These are phyloP conservation scores for Xylaria sp. DNA, from an alignment of 2,329 filamentous ascomycete genomes.

Conservation along the genomic window DNA sequence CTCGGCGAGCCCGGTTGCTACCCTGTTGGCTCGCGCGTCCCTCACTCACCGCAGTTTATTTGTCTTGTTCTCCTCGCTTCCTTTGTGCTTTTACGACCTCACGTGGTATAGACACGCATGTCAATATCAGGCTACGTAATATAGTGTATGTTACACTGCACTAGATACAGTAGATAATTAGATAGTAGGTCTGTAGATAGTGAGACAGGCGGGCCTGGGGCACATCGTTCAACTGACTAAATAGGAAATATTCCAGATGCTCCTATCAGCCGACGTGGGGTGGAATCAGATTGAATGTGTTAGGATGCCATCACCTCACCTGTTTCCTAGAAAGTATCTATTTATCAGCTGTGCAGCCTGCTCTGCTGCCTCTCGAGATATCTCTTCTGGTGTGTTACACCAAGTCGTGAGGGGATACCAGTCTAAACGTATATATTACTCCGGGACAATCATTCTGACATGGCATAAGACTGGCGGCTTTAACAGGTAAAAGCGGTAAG, in stretches of 20 bases:
- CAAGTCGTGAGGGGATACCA: not conserved
- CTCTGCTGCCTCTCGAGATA: not conserved
- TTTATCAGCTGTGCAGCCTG: not conserved
- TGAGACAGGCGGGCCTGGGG: not conserved
- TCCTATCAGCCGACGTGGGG: conserved; percentile 11
- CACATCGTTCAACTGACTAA: not conserved
- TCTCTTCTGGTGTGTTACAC: not conserved
- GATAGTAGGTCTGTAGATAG: too few species aligned
- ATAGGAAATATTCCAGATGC: conserved; percentile 2
- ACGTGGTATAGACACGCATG: not conserved
- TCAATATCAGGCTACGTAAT: not conserved
- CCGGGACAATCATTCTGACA: not conserved
- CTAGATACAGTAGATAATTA: not conserved
- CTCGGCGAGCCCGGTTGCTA: conserved; percentile 34
- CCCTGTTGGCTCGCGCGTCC: not conserved
- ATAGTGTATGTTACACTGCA: not conserved
- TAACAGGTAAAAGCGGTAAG: conserved; percentile 11
- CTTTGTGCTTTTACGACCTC: conserved; percentile 17
- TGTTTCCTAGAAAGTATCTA: not conserved
- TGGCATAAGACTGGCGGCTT: not conserved
- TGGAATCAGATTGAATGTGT: not conserved
- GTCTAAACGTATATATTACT: not conserved
- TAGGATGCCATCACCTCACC: not conserved
- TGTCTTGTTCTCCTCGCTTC: not conserved
- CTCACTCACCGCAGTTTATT: conserved; percentile 2